These are phyloP conservation scores for Tilletia indica DNA, from an alignment of 1,284 basidiomycete species.

Conservation along the genomic window DNA sequence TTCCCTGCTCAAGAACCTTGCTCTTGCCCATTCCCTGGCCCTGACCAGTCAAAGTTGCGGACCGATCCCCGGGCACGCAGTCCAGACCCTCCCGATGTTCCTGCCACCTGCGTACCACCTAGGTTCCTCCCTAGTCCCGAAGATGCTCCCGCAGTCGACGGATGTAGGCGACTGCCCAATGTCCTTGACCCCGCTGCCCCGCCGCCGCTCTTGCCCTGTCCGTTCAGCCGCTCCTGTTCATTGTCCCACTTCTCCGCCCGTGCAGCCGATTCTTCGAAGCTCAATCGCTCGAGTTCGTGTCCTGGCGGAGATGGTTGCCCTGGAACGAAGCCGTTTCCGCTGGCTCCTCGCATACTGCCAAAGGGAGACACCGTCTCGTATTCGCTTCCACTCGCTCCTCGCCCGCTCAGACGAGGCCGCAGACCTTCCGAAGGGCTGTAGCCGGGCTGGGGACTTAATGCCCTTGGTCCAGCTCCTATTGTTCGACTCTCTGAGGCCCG, in stretches of 20 bases:
- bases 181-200: background rate
- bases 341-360: background rate
- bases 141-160: background rate
- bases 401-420: background rate
- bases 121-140: background rate
- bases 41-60: constrained; percentile 11
- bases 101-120: background rate
- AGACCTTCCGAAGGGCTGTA: too few relatives aligned
- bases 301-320: constrained; percentile 6
- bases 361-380: background rate
- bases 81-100: background rate
- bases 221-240: background rate
- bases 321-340: background rate
- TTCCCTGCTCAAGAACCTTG: background rate
- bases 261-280: background rate
- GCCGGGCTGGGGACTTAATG: too few relatives aligned
- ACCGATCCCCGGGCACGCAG: constrained; percentile 1
- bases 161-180: background rate
- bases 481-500: too few relatives aligned
- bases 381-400: background rate
- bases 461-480: too few relatives aligned
- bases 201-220: background rate
- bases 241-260: background rate
- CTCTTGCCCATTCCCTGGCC: background rate
- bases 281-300: constrained; percentile 12